Percentiles rank a stretch among this genome's conserved stretches.
Conservation (phyloP, 768 basidiomycete species). For the Lactarius evosmus region DNA sequence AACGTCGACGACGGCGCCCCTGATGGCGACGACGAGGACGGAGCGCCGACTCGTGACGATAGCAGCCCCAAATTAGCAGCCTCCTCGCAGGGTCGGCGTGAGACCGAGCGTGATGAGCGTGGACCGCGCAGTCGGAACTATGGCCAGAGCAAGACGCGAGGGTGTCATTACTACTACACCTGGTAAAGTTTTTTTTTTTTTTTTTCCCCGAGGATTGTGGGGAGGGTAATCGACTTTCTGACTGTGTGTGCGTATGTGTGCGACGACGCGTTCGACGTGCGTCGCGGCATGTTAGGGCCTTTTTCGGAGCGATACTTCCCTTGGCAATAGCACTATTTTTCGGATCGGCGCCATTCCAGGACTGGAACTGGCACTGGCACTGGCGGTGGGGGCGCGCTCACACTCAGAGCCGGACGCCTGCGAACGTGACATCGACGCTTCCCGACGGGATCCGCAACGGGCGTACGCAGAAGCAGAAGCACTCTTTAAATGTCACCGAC, state of each 20-base stretch:
- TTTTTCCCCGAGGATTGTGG: background rate
- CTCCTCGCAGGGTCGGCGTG: background rate
- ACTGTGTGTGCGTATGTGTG: background rate
- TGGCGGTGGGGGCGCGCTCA: too few relatives aligned
- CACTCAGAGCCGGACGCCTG: background rate
- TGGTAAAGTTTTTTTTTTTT: conserved; percentile 6
- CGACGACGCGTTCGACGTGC: background rate
- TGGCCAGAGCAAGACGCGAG: background rate
- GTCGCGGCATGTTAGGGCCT: background rate
- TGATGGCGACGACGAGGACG: background rate
- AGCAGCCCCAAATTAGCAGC: background rate
- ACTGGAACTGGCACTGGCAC: conserved; percentile 1
- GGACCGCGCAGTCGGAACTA: background rate
- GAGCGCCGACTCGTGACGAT: conserved; percentile 11
- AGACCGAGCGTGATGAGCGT: background rate
- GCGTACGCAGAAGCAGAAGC: conserved; percentile 2
- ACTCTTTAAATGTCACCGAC: conserved; percentile 16
- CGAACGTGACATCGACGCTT: conserved; percentile 1
- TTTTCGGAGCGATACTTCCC: conserved; percentile 1
- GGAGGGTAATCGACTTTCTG: background rate
- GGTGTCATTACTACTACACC: background rate
- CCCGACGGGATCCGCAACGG: conserved; percentile 18
- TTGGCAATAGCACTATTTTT: conserved; percentile 8
- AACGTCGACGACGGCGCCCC: background rate
- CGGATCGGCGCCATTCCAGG: conserved; percentile 18